Conservation (phyloP, 2,329 filamentous ascomycete genomes). For the Fusarium penzigii region DNA sequence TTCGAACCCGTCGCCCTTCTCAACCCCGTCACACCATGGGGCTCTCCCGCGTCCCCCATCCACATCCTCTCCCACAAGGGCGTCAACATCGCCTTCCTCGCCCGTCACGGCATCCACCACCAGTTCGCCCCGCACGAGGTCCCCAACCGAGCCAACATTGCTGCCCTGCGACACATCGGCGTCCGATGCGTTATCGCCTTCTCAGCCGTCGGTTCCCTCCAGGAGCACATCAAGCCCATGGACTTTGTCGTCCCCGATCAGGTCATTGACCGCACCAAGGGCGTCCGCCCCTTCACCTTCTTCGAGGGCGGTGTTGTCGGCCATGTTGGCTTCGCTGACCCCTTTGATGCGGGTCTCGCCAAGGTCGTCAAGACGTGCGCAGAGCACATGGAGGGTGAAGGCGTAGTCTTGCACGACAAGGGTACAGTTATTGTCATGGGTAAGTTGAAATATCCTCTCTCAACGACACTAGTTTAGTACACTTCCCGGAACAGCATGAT, state of each 20-base stretch:
- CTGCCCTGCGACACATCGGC: conserved; percentile 88
- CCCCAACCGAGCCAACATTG: conserved; percentile 93
- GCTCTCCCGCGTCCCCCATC: conserved; percentile 72
- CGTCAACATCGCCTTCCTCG: conserved; percentile 85
- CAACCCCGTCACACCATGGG: conserved; percentile 84
- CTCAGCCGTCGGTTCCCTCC: conserved; percentile 88
- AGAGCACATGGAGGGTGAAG: conserved; percentile 74
- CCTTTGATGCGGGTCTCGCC: conserved; percentile 80
- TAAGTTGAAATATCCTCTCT: conserved; percentile 33
- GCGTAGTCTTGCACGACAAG: conserved; percentile 78
- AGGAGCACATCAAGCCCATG: conserved; percentile 89
- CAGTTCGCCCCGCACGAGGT: conserved; percentile 92
- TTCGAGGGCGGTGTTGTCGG: conserved; percentile 91
- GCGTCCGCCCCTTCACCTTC: conserved; percentile 90
- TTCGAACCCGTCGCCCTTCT: conserved; percentile 83
- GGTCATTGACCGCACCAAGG: conserved; percentile 96
- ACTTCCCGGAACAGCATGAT: conserved; percentile 5
- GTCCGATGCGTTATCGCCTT: conserved; percentile 93
- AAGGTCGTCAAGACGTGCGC: conserved; percentile 79
- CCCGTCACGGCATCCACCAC: conserved; percentile 87
- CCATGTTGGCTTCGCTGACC: conserved; percentile 94
- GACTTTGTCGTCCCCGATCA: conserved; percentile 98
- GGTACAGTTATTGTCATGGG: conserved; percentile 92
- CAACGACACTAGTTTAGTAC: background rate
- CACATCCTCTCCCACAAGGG: conserved; percentile 85